Percentiles rank a stretch among this genome's conserved stretches.
Conservation (phyloP, 2,329 filamentous ascomycete genomes). For the Ophiostoma tasmaniense region DNA sequence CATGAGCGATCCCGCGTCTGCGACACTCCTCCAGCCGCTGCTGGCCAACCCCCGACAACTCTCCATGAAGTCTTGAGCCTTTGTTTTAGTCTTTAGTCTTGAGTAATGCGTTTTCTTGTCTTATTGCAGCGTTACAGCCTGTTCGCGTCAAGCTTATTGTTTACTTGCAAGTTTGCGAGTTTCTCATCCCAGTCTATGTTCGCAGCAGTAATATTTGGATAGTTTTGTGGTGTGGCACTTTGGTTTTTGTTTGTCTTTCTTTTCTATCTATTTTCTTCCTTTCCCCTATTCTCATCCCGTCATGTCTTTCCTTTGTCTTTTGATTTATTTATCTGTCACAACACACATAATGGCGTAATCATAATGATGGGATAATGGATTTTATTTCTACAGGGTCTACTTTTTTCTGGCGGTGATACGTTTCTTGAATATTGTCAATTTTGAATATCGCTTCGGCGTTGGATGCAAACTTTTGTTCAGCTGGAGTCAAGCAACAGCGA, state of each 20-base stretch:
- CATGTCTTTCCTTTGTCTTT: background rate
- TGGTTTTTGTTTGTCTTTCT: background rate
- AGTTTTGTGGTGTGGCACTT: background rate
- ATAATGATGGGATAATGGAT: slow-evolving; percentile 15
- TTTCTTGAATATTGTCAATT: too few relatives aligned
- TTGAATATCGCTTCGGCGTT: too few relatives aligned
- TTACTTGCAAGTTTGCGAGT: background rate
- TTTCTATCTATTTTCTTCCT: background rate
- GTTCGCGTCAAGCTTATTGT: background rate
- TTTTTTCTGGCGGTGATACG: too few relatives aligned
- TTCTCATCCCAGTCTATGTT: background rate
- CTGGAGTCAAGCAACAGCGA: too few relatives aligned
- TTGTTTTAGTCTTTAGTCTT: background rate
- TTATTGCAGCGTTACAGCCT: background rate
- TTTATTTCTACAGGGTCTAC: slow-evolving; percentile 1
- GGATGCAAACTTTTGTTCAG: too few relatives aligned
- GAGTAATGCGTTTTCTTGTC: background rate
- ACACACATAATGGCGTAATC: slow-evolving; percentile 14
- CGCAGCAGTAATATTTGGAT: background rate
- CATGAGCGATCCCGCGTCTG: background rate
- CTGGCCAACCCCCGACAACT: background rate
- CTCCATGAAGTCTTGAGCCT: too few relatives aligned
- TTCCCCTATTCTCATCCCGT: background rate
- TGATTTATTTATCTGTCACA: slow-evolving; percentile 3
- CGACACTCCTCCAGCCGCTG: background rate